Evolutionary conservation across 805 yeast genomes (phyloP).

Genomic region (Metschnikowia bowlesiae): DNA sequence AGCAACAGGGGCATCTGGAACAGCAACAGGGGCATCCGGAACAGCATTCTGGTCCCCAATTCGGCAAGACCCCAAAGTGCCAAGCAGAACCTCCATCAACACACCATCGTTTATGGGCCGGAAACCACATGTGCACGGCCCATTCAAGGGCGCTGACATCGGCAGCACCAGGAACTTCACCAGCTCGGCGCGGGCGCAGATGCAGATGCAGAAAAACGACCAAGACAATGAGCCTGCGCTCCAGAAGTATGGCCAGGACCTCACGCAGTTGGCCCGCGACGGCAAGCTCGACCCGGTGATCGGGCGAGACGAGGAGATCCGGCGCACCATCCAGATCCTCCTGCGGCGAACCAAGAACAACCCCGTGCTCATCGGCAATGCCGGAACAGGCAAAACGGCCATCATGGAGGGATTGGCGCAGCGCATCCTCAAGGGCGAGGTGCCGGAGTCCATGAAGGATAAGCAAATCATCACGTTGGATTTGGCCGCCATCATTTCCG

Average conservation of each 20-base stretch:
- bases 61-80: no score
- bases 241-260: conserved; percentile 78
- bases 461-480: conserved; percentile 82
- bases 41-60: no score
- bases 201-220: conserved; percentile 39
- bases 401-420: conserved; percentile 96
- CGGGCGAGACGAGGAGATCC: conserved; percentile 93
- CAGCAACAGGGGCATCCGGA: no score
- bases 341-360: conserved; percentile 93
- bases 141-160: no score
- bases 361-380: conserved; percentile 92
- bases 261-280: conserved; percentile 79
- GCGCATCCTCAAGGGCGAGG: conserved; percentile 84
- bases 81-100: no score
- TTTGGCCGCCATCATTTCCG: conserved; percentile 84
- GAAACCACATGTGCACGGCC: no score
- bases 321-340: conserved; percentile 86
- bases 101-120: no score
- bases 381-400: conserved; percentile 98
- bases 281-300: conserved; percentile 96
- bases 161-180: conserved; percentile 15
- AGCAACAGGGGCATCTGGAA: no score
- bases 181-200: conserved; percentile 15
- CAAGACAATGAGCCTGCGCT: conserved; percentile 64
- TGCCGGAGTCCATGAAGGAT: conserved; percentile 88